Evolutionary conservation across 805 yeast species (phyloP).

Genomic region (Candida ficus): DNA sequence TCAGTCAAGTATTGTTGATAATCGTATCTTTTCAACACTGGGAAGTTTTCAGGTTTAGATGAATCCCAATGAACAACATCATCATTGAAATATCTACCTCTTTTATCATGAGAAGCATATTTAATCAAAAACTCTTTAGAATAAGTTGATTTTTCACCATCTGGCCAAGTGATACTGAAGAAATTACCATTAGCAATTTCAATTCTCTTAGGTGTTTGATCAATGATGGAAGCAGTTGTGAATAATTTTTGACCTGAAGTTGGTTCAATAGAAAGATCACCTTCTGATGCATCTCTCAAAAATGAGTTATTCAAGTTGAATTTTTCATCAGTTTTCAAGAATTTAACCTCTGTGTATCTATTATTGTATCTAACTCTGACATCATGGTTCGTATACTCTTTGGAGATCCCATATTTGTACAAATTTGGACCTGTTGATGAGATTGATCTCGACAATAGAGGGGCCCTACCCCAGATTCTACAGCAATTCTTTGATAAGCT

Average conservation of each 20-base stretch:
- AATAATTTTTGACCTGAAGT: slow-evolving; percentile 56
- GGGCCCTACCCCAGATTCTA: slow-evolving; percentile 3
- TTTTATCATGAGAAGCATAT: slow-evolving; percentile 32
- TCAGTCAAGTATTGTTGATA: slow-evolving; percentile 14
- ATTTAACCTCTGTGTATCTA: slow-evolving; percentile 9
- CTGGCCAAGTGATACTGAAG: slow-evolving; percentile 44
- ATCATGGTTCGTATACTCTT: slow-evolving; percentile 1
- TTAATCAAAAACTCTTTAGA: slow-evolving; percentile 41
- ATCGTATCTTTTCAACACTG: slow-evolving; percentile 7
- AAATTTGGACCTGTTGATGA: background rate
- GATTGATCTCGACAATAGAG: background rate
- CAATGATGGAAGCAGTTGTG: slow-evolving; percentile 48
- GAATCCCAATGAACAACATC: slow-evolving; percentile 44
- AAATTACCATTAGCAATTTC: slow-evolving; percentile 29
- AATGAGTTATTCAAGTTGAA: slow-evolving; percentile 40
- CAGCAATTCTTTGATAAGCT: background rate
- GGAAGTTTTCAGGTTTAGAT: slow-evolving; percentile 14
- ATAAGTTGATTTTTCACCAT: slow-evolving; percentile 40
- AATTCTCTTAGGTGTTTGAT: slow-evolving; percentile 29
- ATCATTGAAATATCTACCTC: slow-evolving; percentile 31
- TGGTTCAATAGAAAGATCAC: slow-evolving; percentile 45
- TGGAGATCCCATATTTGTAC: slow-evolving; percentile 1
- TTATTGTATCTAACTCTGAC: slow-evolving; percentile 5
- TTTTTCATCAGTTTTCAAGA: slow-evolving; percentile 6
- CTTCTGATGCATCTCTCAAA: slow-evolving; percentile 59